Evolutionary conservation across 805 yeast genomes (phyloP).

Genomic region (Scheffersomyces lignosus): DNA sequence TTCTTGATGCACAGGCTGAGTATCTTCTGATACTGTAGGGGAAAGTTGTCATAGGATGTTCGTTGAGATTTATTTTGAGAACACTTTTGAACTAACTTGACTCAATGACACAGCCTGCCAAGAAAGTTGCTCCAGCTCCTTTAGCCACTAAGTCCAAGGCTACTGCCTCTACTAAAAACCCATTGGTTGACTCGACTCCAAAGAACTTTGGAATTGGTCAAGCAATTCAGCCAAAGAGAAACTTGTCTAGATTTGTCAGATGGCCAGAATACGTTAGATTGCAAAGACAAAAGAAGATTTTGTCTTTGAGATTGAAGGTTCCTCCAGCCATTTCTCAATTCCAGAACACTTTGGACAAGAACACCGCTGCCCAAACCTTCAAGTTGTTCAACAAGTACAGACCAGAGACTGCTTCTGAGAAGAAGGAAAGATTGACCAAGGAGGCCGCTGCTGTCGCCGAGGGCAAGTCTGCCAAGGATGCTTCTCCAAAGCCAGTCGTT

Average conservation of each 20-base stretch:
- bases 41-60: conserved; percentile 13
- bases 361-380: conserved; percentile 96
- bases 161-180: conserved; percentile 57
- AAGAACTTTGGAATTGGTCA: conserved; percentile 97
- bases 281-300: conserved; percentile 98
- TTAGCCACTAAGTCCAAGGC: conserved; percentile 67
- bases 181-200: conserved; percentile 86
- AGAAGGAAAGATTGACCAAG: conserved; percentile 98
- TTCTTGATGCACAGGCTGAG: conserved; percentile 28
- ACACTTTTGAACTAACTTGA: conserved; percentile 17
- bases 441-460: conserved; percentile 99
- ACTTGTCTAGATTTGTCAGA: conserved; percentile 95
- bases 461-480: conserved; percentile 96
- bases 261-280: conserved; percentile 99
- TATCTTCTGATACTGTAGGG: conserved; percentile 24
- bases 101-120: conserved; percentile 27
- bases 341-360: conserved; percentile 95
- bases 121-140: conserved; percentile 98
- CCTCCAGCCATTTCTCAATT: conserved; percentile 98
- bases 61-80: conserved; percentile 13
- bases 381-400: conserved; percentile 98
- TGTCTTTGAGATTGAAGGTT: conserved; percentile 94
- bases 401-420: conserved; percentile 96
- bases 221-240: conserved; percentile 91
- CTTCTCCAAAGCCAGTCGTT: conserved; percentile 93